Base-by-base conservation (phyloP, 2,329 filamentous ascomycete species). In the Talaromyces sp. region DNA sequence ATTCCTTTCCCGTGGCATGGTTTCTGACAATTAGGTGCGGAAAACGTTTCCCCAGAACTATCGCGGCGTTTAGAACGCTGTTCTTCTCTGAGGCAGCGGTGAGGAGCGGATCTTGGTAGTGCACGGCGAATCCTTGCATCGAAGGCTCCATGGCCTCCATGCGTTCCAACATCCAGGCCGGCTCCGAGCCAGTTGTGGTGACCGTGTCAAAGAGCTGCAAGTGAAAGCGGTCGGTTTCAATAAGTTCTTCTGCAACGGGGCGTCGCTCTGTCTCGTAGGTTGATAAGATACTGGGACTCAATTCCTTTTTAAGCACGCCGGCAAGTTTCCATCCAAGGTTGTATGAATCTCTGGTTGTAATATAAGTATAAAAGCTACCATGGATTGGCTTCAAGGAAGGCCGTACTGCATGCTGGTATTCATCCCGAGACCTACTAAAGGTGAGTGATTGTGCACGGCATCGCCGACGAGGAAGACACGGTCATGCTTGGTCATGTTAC, bases 391-490 rank as follows among this genome's bases (percentile, higher is more conserved):
- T 68, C 70, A 72, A 69, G 17, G 21, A 55, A 8, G 26, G 53
- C 14, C 53, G 41, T 90, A 88, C 65, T 88, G 86, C 83, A 90
- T 88, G 31, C 80, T 55, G 24, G 51, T 43, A 7, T 59, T 59
- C 58, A 59, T 59, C 10, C 58, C 58, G 27, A 54, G 58, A 24
- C 58, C 58, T 12, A 46, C 58, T n/a, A 46, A 29, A 9, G 58
- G 58, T 31, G 58, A 59, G 41, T 59, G 58, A 12, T 50, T 59
- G 24, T 81, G 79, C 1, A 84, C 83, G 1, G 85, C 87, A 71
- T 90, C 88, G 2, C 88, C 88, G 0, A 86, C 85, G 4, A 91
- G 78, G 69, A 92, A 91, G 11, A 91, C 79, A 4, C 86, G 80
- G 27, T 82, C 79, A 12, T 77, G 72, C 7, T 77, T 77, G 41